These are phyloP conservation scores for Gamsiella multidivaricata DNA, from an alignment of 192 early-diverging fungal species.

Conservation along the genomic window DNA sequence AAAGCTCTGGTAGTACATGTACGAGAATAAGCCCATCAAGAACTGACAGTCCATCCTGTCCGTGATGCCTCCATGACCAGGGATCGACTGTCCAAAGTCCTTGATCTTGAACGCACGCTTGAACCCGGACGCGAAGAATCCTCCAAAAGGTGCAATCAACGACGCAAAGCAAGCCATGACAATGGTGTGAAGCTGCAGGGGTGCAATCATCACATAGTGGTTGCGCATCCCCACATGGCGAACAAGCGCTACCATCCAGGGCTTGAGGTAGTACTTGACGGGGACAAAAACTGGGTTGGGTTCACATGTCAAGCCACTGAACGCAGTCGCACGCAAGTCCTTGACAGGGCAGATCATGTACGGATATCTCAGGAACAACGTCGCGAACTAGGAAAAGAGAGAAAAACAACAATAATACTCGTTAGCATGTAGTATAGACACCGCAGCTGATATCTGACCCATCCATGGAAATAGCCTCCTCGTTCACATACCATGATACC, in stretches of 20 bases:
- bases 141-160: constrained; percentile 96
- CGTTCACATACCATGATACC: constrained; percentile 75
- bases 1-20: constrained; percentile 91
- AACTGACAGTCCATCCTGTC: constrained; percentile 99
- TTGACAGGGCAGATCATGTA: constrained; percentile 72
- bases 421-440: not conserved
- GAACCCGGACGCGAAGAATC: constrained; percentile 96
- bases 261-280: constrained; percentile 49
- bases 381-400: constrained; percentile 49
- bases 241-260: constrained; percentile 50
- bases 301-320: constrained; percentile 62
- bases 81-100: constrained; percentile 96
- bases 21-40: constrained; percentile 93
- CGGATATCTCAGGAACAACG: constrained; percentile 61
- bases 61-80: constrained; percentile 97
- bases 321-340: constrained; percentile 61
- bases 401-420: not conserved
- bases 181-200: constrained; percentile 89
- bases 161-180: constrained; percentile 92
- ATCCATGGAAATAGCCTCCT: too few relatives aligned
- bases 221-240: constrained; percentile 41
- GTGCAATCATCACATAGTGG: constrained; percentile 73
- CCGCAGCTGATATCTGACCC: too few relatives aligned
- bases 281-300: constrained; percentile 67
- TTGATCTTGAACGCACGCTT: constrained; percentile 98